phyloP scores from a whole-genome alignment of 2,329 filamentous ascomycete genomes.

The Beauveria sp. region DNA sequence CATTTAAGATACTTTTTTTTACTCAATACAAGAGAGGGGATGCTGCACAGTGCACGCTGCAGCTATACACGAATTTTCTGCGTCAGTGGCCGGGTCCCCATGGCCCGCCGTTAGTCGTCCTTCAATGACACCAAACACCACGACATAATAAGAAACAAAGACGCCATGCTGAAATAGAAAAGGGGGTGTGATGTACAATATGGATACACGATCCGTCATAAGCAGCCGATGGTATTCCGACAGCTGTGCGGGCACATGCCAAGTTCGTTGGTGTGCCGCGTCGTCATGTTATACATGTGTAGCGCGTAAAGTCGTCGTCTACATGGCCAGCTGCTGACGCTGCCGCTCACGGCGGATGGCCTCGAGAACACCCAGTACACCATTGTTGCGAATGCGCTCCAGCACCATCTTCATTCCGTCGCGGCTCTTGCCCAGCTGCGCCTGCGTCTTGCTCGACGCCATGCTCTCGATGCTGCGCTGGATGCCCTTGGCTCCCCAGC shows the following conservation, averaged over 20 bases:
- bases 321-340: slow-evolving; percentile 18
- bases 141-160: slow-evolving; percentile 20
- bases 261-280: neutral
- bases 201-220: slow-evolving; percentile 18
- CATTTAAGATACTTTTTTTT: slow-evolving; percentile 14
- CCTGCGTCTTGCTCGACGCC: slow-evolving; percentile 67
- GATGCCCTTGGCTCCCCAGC: slow-evolving; percentile 63
- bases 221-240: neutral
- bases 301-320: neutral
- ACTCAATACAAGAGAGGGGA: slow-evolving; percentile 33
- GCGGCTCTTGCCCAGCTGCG: slow-evolving; percentile 71
- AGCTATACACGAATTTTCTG: slow-evolving; percentile 18
- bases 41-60: slow-evolving; percentile 24
- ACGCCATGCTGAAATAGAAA: slow-evolving; percentile 29
- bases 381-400: slow-evolving; percentile 55
- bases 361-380: slow-evolving; percentile 51
- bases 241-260: slow-evolving; percentile 8
- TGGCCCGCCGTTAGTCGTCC: neutral
- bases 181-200: slow-evolving; percentile 26
- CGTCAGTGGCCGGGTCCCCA: slow-evolving; percentile 13
- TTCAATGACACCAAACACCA: slow-evolving; percentile 1
- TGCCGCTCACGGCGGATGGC: slow-evolving; percentile 40
- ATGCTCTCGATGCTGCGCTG: slow-evolving; percentile 74
- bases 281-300: slow-evolving; percentile 7
- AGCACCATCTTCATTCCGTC: slow-evolving; percentile 79